Conservation (phyloP, 495 filamentous ascomycete genomes). For the Staphylotrichum longicolle region DNA sequence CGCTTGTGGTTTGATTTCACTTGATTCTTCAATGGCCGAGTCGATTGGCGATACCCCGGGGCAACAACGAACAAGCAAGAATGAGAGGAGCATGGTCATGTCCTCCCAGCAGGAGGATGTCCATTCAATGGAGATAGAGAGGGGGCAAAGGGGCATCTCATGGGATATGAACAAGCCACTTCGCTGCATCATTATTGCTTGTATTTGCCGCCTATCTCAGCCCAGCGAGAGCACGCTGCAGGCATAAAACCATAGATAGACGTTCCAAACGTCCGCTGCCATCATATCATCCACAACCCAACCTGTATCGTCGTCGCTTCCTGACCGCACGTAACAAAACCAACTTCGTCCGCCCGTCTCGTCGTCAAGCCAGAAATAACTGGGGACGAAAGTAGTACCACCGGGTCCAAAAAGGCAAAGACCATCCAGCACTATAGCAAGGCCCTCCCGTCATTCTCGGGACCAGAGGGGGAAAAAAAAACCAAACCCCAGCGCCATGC, state of each 20-base stretch:
- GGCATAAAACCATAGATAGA: conserved; percentile 4
- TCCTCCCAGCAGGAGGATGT: too few relatives aligned
- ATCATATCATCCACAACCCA: conserved; percentile 9
- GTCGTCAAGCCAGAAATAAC: conserved; percentile 4
- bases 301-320: conserved; percentile 1
- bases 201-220: conserved; percentile 9
- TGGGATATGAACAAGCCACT: too few relatives aligned
- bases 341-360: conserved; percentile 1
- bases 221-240: neutral
- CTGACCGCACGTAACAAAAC: neutral
- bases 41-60: too few relatives aligned
- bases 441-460: conserved; percentile 4
- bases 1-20: too few relatives aligned
- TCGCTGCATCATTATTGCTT: conserved; percentile 11
- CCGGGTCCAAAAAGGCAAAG: conserved; percentile 9
- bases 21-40: too few relatives aligned
- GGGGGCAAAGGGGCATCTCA: too few relatives aligned
- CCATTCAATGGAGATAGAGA: too few relatives aligned
- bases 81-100: too few relatives aligned
- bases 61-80: too few relatives aligned
- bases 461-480: conserved; percentile 16
- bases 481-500: conserved; percentile 30
- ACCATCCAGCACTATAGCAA: conserved; percentile 1
- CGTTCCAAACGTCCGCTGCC: neutral
- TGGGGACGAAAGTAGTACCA: neutral